Evolutionary conservation across 192 early-diverging fungal genomes (phyloP).

Genomic region (Pilaira anomala): DNA sequence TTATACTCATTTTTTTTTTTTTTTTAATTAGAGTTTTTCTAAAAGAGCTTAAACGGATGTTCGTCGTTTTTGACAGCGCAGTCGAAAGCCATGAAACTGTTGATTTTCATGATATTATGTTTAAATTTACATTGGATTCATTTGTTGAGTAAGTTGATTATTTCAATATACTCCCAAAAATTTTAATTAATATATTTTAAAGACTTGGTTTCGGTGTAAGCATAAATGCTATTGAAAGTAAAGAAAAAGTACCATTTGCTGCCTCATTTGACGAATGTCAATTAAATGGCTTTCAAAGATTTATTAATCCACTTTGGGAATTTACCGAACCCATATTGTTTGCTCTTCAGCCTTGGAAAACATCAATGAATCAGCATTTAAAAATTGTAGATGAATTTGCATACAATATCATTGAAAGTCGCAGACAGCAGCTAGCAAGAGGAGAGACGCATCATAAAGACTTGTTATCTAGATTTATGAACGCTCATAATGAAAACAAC

Average conservation of each 20-base stretch:
- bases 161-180: not conserved
- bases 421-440: slow-evolving; percentile 22
- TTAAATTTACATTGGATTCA: slow-evolving; percentile 45
- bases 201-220: slow-evolving; percentile 49
- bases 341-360: slow-evolving; percentile 12
- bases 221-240: slow-evolving; percentile 37
- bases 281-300: slow-evolving; percentile 29
- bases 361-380: slow-evolving; percentile 17
- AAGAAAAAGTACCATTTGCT: slow-evolving; percentile 47
- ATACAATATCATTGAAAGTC: slow-evolving; percentile 21
- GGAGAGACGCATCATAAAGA: slow-evolving; percentile 22
- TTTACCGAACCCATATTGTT: slow-evolving; percentile 7
- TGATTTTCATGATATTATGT: slow-evolving; percentile 45
- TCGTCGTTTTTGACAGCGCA: slow-evolving; percentile 24
- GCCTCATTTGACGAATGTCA: slow-evolving; percentile 52
- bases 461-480: slow-evolving; percentile 34
- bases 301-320: slow-evolving; percentile 31
- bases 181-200: not conserved
- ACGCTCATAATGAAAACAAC: slow-evolving; percentile 21
- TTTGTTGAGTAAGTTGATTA: slow-evolving; percentile 37
- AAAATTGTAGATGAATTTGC: slow-evolving; percentile 27
- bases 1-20: not conserved
- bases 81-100: slow-evolving; percentile 29
- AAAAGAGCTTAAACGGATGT: not conserved
- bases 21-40: slow-evolving; percentile 23